These are phyloP conservation scores for Metarhizium guizhouense DNA, from an alignment of 2,329 filamentous ascomycete species.

Conservation along the genomic window DNA sequence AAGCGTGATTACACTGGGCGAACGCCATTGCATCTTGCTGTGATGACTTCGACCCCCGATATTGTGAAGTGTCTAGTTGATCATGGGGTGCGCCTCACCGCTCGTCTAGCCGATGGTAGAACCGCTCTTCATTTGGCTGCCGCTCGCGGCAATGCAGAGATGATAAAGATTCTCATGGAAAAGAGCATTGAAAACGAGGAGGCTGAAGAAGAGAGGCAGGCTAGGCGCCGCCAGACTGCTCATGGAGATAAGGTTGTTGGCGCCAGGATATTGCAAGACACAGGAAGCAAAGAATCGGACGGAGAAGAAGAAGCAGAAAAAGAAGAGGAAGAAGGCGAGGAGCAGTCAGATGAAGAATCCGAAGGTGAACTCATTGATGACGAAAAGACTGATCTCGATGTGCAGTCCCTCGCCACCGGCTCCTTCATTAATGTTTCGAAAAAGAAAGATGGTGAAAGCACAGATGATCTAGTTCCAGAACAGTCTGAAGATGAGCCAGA, in stretches of 20 bases:
- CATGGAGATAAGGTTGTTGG: constrained; percentile 10
- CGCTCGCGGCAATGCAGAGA: constrained; percentile 56
- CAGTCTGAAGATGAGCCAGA: constrained; percentile 60
- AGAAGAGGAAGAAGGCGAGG: constrained; percentile 10
- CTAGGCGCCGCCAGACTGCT: constrained; percentile 33
- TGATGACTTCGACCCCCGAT: constrained; percentile 56
- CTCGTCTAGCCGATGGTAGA: constrained; percentile 68
- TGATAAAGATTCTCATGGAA: constrained; percentile 62
- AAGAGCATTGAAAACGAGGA: constrained; percentile 69
- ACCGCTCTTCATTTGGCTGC: constrained; percentile 80
- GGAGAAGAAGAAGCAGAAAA: constrained; percentile 6
- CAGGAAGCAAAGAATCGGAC: neutral
- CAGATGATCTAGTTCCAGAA: constrained; percentile 37
- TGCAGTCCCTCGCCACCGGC: constrained; percentile 50
- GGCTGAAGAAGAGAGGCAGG: constrained; percentile 50
- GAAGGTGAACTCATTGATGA: constrained; percentile 38
- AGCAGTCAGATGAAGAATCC: constrained; percentile 16
- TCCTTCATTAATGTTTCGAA: constrained; percentile 63
- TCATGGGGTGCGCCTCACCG: constrained; percentile 61
- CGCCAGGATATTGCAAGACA: constrained; percentile 3
- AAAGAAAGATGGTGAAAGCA: constrained; percentile 22
- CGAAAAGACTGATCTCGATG: constrained; percentile 41
- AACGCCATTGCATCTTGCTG: constrained; percentile 70
- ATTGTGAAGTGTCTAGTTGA: constrained; percentile 66
- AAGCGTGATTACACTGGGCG: constrained; percentile 69